Evolutionary conservation across 257 asterid genomes (phyloP).

Genomic region (Forsythia suspensa): DNA sequence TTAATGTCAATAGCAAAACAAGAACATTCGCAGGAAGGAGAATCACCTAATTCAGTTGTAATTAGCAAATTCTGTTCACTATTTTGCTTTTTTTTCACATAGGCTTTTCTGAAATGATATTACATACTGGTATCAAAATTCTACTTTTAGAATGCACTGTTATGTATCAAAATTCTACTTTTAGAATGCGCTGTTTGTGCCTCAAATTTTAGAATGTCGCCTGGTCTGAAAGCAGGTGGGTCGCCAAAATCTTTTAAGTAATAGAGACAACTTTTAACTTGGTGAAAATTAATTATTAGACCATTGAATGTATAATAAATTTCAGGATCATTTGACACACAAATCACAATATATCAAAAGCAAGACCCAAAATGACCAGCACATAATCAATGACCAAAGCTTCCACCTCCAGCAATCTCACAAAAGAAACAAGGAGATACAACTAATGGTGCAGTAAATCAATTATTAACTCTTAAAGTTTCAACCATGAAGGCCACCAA

Average conservation of each 20-base stretch:
- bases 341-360: background rate
- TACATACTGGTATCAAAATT: background rate
- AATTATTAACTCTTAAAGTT: background rate
- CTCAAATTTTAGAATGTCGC: background rate
- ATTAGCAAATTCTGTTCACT: constrained; percentile 9
- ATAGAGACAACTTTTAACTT: background rate
- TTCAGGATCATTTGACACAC: background rate
- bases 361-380: background rate
- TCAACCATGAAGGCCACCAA: background rate
- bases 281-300: background rate
- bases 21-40: background rate
- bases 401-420: background rate
- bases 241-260: background rate
- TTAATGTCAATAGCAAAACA: background rate
- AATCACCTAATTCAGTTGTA: background rate
- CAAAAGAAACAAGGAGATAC: background rate
- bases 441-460: background rate
- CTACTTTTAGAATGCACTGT: background rate
- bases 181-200: background rate
- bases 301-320: background rate
- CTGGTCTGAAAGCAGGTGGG: background rate
- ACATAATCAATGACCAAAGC: background rate
- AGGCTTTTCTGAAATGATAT: constrained; percentile 1
- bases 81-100: background rate
- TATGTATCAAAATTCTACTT: constrained; percentile 2